Evolutionary conservation across 768 basidiomycete genomes (phyloP).

Genomic region (Pisolithus microcarpus): DNA sequence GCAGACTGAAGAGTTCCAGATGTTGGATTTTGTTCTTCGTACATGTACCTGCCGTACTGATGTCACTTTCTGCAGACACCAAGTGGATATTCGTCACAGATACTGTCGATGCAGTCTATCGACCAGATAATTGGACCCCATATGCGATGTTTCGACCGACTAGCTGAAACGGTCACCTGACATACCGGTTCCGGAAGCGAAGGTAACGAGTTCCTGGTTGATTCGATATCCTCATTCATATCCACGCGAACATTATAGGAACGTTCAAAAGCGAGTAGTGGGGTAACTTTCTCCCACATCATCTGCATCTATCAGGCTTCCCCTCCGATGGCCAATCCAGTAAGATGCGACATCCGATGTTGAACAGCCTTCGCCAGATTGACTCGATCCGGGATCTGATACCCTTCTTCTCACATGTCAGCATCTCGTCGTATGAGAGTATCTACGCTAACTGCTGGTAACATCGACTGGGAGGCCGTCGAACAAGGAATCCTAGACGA

Average conservation of each 20-base stretch:
- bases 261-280: constrained; percentile 18
- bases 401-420: constrained; percentile 88
- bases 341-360: constrained; percentile 64
- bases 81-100: constrained; percentile 99
- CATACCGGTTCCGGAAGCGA: constrained; percentile 43
- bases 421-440: constrained; percentile 84
- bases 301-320: constrained; percentile 15
- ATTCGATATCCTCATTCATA: neutral
- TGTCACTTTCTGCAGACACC: constrained; percentile 56
- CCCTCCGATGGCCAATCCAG: constrained; percentile 32
- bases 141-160: constrained; percentile 86
- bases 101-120: constrained; percentile 91
- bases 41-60: neutral
- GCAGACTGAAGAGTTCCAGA: constrained; percentile 96
- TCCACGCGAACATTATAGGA: constrained; percentile 13
- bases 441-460: constrained; percentile 76
- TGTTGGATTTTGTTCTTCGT: constrained; percentile 41
- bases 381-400: constrained; percentile 79
- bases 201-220: constrained; percentile 9
- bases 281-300: constrained; percentile 16
- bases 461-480: constrained; percentile 85
- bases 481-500: constrained; percentile 77
- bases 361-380: constrained; percentile 63
- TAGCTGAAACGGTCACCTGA: constrained; percentile 78
- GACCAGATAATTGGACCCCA: constrained; percentile 74